Evolutionary conservation across 2,329 filamentous ascomycete genomes (phyloP), one percentile per base, ranked within the genome.

Genomic region (Tolypocladium inflatum): DNA sequence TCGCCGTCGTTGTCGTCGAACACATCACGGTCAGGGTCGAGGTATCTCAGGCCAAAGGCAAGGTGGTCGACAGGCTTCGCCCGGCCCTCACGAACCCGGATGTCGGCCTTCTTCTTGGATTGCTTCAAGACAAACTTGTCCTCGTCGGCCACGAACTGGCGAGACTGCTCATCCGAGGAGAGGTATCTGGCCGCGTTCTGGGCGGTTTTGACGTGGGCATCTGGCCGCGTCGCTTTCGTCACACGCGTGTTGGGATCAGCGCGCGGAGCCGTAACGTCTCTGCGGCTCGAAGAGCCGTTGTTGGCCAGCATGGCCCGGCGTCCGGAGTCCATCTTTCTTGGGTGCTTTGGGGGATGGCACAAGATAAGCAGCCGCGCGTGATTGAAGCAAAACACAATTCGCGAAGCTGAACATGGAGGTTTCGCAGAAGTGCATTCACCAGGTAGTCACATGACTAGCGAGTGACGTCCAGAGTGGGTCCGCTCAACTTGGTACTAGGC

Each of bases 61-160:
- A 99, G 82, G 80, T 90, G 92, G 75, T 99, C 94, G 67, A 97
- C 93, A 11, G 93, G 89, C 69, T 91, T 92, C 58, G 93, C 92
- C 64, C 95, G 85, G 13, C 89, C 89, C 72, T 95, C 92, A 65
- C 91, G 90, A 52, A 97, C 91, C 45, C 94, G 88, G 65, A 99
- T 95, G 63, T 92, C 90, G 48, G 94, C 93, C 78, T 97, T 97
- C 78, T 95, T 97, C 80, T 97, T 99, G 53, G 93, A 89, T 75
- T 99, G 94, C 73, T 91, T 92, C 68, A 99, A 78, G 58, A 97
- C 94, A 68, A 99, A 99, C 63, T 88, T 87, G 76, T 99, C 94
- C 73, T 99, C 94, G 66, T 96, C 90, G 56, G 93, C 90, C 23
- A 97, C 90, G 80, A 94, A 99, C 68, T 88, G 82, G 33, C 86